phyloP scores from a whole-genome alignment of 441 rosid genomes.

The Populus hybrid region DNA sequence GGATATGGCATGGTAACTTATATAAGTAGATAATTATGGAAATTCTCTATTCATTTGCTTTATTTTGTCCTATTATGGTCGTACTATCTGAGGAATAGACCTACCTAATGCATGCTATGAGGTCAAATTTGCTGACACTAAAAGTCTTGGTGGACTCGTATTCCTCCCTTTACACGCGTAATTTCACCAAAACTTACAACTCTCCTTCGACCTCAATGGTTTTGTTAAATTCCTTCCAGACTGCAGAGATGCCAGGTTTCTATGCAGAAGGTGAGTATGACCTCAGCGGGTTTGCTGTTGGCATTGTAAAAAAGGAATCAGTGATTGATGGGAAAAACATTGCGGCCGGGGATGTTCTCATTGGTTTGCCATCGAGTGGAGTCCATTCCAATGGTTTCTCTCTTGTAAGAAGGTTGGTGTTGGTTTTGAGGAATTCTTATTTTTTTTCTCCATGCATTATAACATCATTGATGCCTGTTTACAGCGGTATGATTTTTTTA shows the following conservation, averaged over 20 bases:
- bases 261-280: slow-evolving; percentile 78
- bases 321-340: slow-evolving; percentile 80
- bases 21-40: not conserved
- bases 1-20: not conserved
- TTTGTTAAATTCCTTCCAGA: slow-evolving; percentile 39
- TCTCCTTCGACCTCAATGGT: slow-evolving; percentile 2
- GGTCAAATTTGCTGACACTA: not conserved
- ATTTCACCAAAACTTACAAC: not conserved
- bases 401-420: slow-evolving; percentile 72
- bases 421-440: slow-evolving; percentile 5
- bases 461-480: not conserved
- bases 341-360: slow-evolving; percentile 66
- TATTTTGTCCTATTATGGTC: not conserved
- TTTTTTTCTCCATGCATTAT: not conserved
- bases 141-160: not conserved
- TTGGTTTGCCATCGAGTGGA: slow-evolving; percentile 90
- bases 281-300: slow-evolving; percentile 88
- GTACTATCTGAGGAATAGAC: not conserved
- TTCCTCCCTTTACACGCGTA: no score
- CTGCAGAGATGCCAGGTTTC: slow-evolving; percentile 96
- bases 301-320: slow-evolving; percentile 71
- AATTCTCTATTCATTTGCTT: not conserved
- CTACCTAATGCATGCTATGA: not conserved
- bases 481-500: not conserved
- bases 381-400: slow-evolving; percentile 97